A percentile compares a stretch with the other conserved stretches of the same genome.
Evolutionary conservation across 371 early-diverging fungal species (phyloP).

Genomic region (Funneliformis caledonium): DNA sequence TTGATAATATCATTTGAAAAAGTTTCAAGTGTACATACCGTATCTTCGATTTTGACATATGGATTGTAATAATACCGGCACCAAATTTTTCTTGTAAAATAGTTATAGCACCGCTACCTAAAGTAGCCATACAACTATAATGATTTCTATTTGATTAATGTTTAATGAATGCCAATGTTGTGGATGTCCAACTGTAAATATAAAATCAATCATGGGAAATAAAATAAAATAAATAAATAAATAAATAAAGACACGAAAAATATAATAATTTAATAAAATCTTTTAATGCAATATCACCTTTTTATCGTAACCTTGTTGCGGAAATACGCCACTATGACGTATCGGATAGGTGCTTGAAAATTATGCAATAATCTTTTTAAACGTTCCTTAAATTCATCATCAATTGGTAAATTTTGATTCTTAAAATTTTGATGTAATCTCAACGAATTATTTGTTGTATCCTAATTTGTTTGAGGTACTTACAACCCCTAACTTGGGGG

Average conservation of each 20-base stretch:
- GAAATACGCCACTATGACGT: slow-evolving; percentile 91
- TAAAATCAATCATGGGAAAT: slow-evolving; percentile 86
- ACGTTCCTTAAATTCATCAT: slow-evolving; percentile 61
- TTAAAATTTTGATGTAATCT: slow-evolving; percentile 53
- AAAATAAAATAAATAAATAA: too few species aligned
- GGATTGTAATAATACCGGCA: slow-evolving; percentile 96
- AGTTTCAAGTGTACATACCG: slow-evolving; percentile 56
- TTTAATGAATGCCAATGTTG: slow-evolving; percentile 97
- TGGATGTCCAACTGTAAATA: slow-evolving; percentile 96
- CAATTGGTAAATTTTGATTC: slow-evolving; percentile 68
- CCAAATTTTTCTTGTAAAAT: slow-evolving; percentile 84
- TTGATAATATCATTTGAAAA: not conserved
- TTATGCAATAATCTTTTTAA: slow-evolving; percentile 61
- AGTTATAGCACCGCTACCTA: slow-evolving; percentile 77
- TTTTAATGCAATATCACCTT: slow-evolving; percentile 47
- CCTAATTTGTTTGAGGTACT: too few species aligned
- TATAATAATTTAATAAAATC: too few species aligned
- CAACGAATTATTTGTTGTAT: too few species aligned
- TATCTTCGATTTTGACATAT: slow-evolving; percentile 84
- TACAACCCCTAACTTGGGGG: too few species aligned
- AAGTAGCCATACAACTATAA: slow-evolving; percentile 76
- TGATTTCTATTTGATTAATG: slow-evolving; percentile 86
- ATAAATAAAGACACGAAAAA: too few species aligned
- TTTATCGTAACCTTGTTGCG: slow-evolving; percentile 77
- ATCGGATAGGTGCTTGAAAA: slow-evolving; percentile 76